phyloP scores from a whole-genome alignment of 441 rosid genomes.

The Biscutella auriculata region DNA sequence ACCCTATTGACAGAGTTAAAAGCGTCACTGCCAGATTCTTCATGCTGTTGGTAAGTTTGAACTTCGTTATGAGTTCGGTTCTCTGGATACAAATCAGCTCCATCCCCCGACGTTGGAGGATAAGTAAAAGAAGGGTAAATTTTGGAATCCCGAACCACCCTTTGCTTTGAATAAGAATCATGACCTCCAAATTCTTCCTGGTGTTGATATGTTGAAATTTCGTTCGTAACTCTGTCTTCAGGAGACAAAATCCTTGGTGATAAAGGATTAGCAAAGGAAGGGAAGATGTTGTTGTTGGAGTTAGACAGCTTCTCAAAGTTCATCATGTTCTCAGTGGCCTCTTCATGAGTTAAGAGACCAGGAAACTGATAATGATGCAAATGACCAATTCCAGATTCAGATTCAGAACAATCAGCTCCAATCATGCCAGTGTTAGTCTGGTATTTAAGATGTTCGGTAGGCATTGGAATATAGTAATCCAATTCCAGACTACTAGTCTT shows the following conservation, averaged over 20 bases:
- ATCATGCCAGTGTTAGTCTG: conserved; percentile 13
- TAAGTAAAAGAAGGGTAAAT: conserved; percentile 14
- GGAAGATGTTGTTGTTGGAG: conserved; percentile 18
- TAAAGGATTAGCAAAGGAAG: conserved; percentile 18
- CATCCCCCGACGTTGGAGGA: neutral
- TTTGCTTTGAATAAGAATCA: conserved; percentile 10
- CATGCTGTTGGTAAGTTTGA: conserved; percentile 14
- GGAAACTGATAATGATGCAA: conserved; percentile 18
- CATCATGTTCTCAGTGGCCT: conserved; percentile 3
- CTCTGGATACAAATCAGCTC: conserved; percentile 8
- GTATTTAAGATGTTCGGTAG: conserved; percentile 15
- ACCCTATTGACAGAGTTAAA: conserved; percentile 9
- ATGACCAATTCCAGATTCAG: conserved; percentile 4
- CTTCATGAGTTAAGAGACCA: neutral
- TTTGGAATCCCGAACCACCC: neutral
- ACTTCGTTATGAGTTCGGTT: neutral
- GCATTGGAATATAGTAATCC: conserved; percentile 17
- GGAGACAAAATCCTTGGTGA: conserved; percentile 16
- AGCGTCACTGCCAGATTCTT: conserved; percentile 12
- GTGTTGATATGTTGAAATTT: conserved; percentile 14
- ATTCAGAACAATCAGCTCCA: conserved; percentile 18
- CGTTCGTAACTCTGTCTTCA: neutral
- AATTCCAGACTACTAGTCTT: neutral
- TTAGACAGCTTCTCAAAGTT: conserved; percentile 14
- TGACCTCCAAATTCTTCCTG: conserved; percentile 10